Base-by-base conservation (phyloP, 306 rosid genomes). In the Cicer arietinum region DNA sequence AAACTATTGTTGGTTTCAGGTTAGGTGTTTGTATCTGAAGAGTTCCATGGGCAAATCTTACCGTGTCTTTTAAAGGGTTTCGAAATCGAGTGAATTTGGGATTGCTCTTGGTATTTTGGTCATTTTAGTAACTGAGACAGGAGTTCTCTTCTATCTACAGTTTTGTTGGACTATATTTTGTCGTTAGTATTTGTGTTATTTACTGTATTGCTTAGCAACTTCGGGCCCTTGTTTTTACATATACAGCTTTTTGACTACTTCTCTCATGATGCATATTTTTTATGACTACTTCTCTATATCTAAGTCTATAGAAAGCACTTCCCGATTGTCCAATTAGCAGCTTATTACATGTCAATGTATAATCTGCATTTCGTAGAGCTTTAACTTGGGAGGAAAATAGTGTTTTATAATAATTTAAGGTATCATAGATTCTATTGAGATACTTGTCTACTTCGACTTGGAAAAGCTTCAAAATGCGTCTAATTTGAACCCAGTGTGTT, bases 1-100 rank as follows among this genome's bases (percentile, higher is more conserved):
- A 5, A 41, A 9, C 37, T 75, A 7, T 47, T 48, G 0, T 37
- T n/a, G 40, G 46, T 83, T 84, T 59, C 87, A 84, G 87, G 87
- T 84, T 46, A 51, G 87, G 58, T 84, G 87, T 71, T 60, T 84
- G 75, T 84, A 77, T 52, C 77, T 84, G 82, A 84, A 84, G 82
- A 84, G 87, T 37, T 76, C 80, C 6, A 84, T 84, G 87, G 87
- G 87, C 17, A 80, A 80, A 25, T 80, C 87, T 0, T 67, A 80
- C 71, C 84, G 87, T 0, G 84, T 84, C 43, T 84, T 84, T 54
- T 84, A 45, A 77, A 35, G 0, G 18, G 39, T 13, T 18, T 13
- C 74, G 57, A 11, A 22, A 11, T 56, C 25, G 30, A n/a, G 11
- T 16, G 52, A 68, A 47, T 66, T 16, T 69, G 46, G 17, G n/a